These are phyloP conservation scores for Allantophomopsis lycopodina DNA, from an alignment of 2,329 filamentous ascomycete genomes.

Conservation along the genomic window DNA sequence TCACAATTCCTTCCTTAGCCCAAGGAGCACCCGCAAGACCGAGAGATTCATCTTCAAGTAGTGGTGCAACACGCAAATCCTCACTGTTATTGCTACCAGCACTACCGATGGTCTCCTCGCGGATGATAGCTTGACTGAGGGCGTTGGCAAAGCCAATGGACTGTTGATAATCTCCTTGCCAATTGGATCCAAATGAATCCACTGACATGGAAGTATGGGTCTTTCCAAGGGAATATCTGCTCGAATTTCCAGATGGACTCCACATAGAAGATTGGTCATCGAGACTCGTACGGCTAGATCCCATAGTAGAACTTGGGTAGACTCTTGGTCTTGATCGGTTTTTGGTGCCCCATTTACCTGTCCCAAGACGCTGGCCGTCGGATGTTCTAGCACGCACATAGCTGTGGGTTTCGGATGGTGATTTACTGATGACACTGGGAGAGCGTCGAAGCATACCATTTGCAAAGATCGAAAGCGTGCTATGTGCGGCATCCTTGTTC, in stretches of 20 bases:
- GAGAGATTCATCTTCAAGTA: slow-evolving; percentile 85
- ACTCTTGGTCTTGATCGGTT: slow-evolving; percentile 68
- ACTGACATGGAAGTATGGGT: slow-evolving; percentile 87
- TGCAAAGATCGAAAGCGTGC: slow-evolving; percentile 56
- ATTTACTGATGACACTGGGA: slow-evolving; percentile 85
- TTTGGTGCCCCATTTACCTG: slow-evolving; percentile 66
- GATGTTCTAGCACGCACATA: slow-evolving; percentile 59
- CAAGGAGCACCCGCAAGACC: slow-evolving; percentile 91
- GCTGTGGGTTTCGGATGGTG: slow-evolving; percentile 67
- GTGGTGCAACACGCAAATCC: slow-evolving; percentile 33
- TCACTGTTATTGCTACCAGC: slow-evolving; percentile 22
- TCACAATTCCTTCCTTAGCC: slow-evolving; percentile 93
- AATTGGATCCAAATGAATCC: slow-evolving; percentile 72
- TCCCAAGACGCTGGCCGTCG: slow-evolving; percentile 24
- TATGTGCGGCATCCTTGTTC: slow-evolving; percentile 30
- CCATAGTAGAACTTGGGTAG: slow-evolving; percentile 67
- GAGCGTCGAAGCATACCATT: slow-evolving; percentile 64
- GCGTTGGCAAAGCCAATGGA: slow-evolving; percentile 97
- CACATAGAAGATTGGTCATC: slow-evolving; percentile 84
- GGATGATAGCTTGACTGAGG: slow-evolving; percentile 89
- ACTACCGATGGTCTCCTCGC: slow-evolving; percentile 58
- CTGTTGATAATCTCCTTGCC: slow-evolving; percentile 78
- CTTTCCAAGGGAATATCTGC: slow-evolving; percentile 81
- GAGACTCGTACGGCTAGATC: slow-evolving; percentile 85
- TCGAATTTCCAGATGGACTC: slow-evolving; percentile 72